Conservation (phyloP, 345 rosid genomes). For the Nephelium lappaceum region DNA sequence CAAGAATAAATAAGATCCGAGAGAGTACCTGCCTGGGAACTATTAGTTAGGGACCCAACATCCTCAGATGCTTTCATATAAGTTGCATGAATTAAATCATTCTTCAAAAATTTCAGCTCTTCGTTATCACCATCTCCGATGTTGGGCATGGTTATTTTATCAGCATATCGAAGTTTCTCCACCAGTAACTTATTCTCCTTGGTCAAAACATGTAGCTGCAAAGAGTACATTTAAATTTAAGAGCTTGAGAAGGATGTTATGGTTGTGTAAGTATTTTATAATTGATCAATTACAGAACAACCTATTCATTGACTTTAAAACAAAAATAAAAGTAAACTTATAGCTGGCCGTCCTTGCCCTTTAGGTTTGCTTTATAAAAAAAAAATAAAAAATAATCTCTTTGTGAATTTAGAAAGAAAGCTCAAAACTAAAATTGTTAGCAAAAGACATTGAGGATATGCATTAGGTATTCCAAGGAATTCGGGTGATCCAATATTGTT, state of each 20-base stretch:
- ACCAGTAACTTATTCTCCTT: constrained; percentile 57
- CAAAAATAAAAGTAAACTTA: not conserved
- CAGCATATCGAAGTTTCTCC: constrained; percentile 41
- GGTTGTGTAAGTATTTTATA: not conserved
- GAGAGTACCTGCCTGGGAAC: constrained; percentile 60
- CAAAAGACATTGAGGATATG: not conserved
- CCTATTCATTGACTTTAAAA: not conserved
- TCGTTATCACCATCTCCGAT: constrained; percentile 28
- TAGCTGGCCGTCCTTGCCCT: not conserved
- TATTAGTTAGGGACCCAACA: constrained; percentile 35
- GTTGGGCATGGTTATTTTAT: constrained; percentile 22
- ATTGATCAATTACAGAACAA: not conserved
- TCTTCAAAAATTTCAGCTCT: constrained; percentile 31
- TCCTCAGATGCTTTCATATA: constrained; percentile 29
- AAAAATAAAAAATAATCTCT: not conserved
- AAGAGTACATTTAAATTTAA: constrained; percentile 20
- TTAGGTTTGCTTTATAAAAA: not conserved
- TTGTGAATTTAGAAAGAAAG: not conserved
- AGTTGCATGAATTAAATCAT: constrained; percentile 28
- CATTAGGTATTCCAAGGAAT: not conserved
- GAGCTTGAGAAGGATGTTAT: constrained; percentile 6
- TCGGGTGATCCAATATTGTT: not conserved
- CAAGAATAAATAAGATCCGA: not conserved
- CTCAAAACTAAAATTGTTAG: not conserved
- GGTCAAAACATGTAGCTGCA: constrained; percentile 58